Percentiles rank a stretch among this genome's conserved stretches.
Evolutionary conservation across 768 basidiomycete genomes (phyloP).

Genomic region (Boletus barrowsii): DNA sequence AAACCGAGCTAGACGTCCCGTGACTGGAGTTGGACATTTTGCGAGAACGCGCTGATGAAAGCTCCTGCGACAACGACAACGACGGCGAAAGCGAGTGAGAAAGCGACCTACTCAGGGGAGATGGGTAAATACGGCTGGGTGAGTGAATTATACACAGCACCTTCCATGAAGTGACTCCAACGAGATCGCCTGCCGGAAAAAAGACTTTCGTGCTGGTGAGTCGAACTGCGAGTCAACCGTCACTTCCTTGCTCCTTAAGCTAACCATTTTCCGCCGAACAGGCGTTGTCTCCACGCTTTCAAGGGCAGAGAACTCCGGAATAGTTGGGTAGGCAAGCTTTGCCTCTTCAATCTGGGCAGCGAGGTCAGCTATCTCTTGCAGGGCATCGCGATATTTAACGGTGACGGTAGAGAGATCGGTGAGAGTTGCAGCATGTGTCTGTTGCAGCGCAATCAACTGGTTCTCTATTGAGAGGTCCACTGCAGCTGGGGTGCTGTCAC

Average conservation of each 20-base stretch:
- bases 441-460: constrained; percentile 73
- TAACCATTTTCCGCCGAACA: constrained; percentile 52
- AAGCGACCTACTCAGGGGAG: constrained; percentile 59
- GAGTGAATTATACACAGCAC: constrained; percentile 35
- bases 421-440: constrained; percentile 78
- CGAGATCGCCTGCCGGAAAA: constrained; percentile 87
- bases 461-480: constrained; percentile 45
- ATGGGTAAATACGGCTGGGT: constrained; percentile 5
- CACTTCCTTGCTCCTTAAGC: constrained; percentile 47
- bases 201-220: constrained; percentile 60
- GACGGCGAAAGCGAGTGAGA: constrained; percentile 94
- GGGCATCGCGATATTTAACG: constrained; percentile 81
- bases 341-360: constrained; percentile 87
- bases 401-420: constrained; percentile 76
- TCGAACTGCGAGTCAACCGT: constrained; percentile 46
- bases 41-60: constrained; percentile 84
- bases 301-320: constrained; percentile 38
- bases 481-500: constrained; percentile 28
- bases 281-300: constrained; percentile 46
- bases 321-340: constrained; percentile 55
- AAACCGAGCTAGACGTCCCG: constrained; percentile 64
- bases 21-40: constrained; percentile 77
- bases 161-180: constrained; percentile 86
- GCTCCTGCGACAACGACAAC: constrained; percentile 96
- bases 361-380: constrained; percentile 90